Evolutionary conservation across 1,284 basidiomycete species (phyloP), one percentile per base, ranked within the genome.

Genomic region (Ganoderma sinense): DNA sequence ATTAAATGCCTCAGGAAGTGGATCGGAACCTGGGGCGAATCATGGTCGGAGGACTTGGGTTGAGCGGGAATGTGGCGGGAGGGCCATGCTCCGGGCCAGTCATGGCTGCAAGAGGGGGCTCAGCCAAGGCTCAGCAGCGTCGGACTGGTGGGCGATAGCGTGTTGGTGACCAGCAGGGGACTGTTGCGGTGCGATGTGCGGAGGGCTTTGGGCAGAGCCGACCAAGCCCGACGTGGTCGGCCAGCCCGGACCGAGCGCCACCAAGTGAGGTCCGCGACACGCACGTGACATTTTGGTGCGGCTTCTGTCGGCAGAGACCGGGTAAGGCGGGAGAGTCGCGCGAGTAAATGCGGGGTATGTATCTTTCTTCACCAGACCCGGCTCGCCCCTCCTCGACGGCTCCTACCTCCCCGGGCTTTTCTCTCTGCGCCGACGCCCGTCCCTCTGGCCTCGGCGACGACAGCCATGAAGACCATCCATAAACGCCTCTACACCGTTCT

Each of bases 401-500:
- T 8, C 59, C 55, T 56, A 23, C 62, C 23, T 36, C 31, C 48
- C 11, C 13, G 7, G 45, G 14, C 48, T 23, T 26, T 58, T 20
- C 53, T 56, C 39, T 45, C 16, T 23, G 26, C 58, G 66, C 11
- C 51, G 43, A 43, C 70, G 53, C 39, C 59, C 40, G 36, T 16
- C 7, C 36, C 39, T 16, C 20, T 70, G 66, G 40, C 62, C 62
- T 64, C 61, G 53, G 45, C 26, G 36, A 39, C 70, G 65, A 58
- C 67, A 23, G 59, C 55, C 58, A 88, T 88, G 84, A 87, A 87
- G 82, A 82, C 83, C 53, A 84, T 89, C 26, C 87, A 86, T 73
- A 88, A 87, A 74, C 84, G 86, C 18, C 78, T 89, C 51, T 86
- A 83, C 75, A 83, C 83, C 18, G 85, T 82, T 65, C 78, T 89